Base-by-base conservation (phyloP, 306 rosid genomes). In the Prunus campanulata region DNA sequence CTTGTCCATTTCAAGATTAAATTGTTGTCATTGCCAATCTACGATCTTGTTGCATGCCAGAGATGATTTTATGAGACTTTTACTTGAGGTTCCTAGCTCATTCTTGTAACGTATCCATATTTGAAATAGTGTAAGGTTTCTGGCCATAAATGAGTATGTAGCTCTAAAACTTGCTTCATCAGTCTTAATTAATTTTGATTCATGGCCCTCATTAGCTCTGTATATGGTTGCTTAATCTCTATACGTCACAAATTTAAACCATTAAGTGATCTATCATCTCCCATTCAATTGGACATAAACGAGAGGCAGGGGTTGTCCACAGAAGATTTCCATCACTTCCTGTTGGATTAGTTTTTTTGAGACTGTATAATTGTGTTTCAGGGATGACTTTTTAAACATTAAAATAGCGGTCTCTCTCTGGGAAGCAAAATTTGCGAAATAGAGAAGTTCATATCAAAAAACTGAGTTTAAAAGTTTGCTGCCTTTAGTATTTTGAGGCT, bases 1-100 rank as follows among this genome's bases (percentile, higher is more conserved):
- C 35, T 42, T 72, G 49, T 65, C 42, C 49, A 27, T 56, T 54
- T 32, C 52, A 22, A 19, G 75, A 48, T 16, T 70, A 70, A 70
- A 19, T 52, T 52, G 32, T 71, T 54, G 24, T 10, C 6, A 57
- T 57, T 56, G 44, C 16, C 68, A 22, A 39, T 72, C 66, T 72
- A 15, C 39, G 76, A 56, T 72, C 39, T 8, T 30, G 30, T 20
- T 18, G 1, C 15, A 71, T 51, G 25, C 62, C 4, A 54, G n/a
- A 32, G 32, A 54, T 20, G 7, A 6, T 18, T 50, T 29, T 50
- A 19, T 35, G 39, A 42, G 2, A 48, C 25, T 7, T 55, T n/a
- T 2, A 24, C 49, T 22, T 3, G 14, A 22, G 4, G 20, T 4
- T 72, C 63, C 22, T 1, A 52, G 52, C 39, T 55, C 25, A 13